A percentile compares a stretch with the other conserved stretches of the same genome.
Evolutionary conservation across 164 flowering plant genomes (phyloP).

Genomic region (Berberis thunbergii): DNA sequence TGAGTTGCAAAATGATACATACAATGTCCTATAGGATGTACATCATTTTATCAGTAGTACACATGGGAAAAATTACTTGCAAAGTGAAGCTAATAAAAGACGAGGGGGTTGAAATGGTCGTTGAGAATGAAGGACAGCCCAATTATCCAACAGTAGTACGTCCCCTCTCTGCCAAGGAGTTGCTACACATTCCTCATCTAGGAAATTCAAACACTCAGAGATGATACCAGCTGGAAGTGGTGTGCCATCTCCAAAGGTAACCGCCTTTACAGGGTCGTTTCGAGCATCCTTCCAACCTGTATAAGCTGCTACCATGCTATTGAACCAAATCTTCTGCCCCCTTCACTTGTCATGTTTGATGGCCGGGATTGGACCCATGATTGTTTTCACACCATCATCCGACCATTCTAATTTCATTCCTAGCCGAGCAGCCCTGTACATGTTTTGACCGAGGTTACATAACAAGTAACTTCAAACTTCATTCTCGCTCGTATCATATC

Average conservation of each 20-base stretch:
- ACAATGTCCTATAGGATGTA: too few species aligned
- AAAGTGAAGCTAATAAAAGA: conserved; percentile 72
- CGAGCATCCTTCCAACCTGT: conserved; percentile 76
- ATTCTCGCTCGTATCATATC: not conserved
- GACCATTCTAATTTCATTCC: conserved; percentile 84
- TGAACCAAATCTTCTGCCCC: conserved; percentile 87
- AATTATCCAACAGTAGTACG: conserved; percentile 64
- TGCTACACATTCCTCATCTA: conserved; percentile 74
- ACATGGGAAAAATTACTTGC: conserved; percentile 33
- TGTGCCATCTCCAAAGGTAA: conserved; percentile 74
- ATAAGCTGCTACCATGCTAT: conserved; percentile 85
- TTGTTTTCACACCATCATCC: conserved; percentile 63
- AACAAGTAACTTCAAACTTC: not conserved
- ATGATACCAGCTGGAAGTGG: conserved; percentile 66
- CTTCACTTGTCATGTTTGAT: conserved; percentile 52
- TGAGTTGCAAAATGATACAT: too few species aligned
- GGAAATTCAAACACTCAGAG: conserved; percentile 51
- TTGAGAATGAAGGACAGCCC: conserved; percentile 81
- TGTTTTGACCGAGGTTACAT: not conserved
- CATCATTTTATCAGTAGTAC: too few species aligned
- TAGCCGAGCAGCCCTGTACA: conserved; percentile 67
- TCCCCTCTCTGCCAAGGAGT: conserved; percentile 89
- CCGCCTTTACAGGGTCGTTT: conserved; percentile 71
- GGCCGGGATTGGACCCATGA: conserved; percentile 85
- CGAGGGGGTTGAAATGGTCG: conserved; percentile 71